Percentiles rank a stretch among this genome's conserved stretches.
phyloP scores from a whole-genome alignment of 768 basidiomycete species.

The Hebeloma cylindrosporum region DNA sequence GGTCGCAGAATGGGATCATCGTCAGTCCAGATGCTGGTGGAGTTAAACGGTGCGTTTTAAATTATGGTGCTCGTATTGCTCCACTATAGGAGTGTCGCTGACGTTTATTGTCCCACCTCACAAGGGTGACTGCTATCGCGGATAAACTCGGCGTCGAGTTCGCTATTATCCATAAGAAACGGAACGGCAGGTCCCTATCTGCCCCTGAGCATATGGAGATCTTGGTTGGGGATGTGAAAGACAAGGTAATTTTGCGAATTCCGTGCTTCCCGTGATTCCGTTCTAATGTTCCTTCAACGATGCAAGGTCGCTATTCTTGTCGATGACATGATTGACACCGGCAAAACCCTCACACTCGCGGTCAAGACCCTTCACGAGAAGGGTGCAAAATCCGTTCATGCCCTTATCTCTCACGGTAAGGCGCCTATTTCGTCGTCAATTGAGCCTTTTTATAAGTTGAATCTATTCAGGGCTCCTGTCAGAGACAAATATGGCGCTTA shows the following conservation, averaged over 20 bases:
- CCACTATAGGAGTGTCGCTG: constrained; percentile 9
- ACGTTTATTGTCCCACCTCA: constrained; percentile 12
- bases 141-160: constrained; percentile 96
- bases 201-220: constrained; percentile 87
- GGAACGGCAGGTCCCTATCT: constrained; percentile 63
- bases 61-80: constrained; percentile 2
- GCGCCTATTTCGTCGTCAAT: constrained; percentile 4
- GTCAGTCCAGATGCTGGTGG: constrained; percentile 98
- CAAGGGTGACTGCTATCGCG: constrained; percentile 89
- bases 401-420: constrained; percentile 88
- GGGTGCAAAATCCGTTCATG: constrained; percentile 85
- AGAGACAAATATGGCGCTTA: constrained; percentile 64
- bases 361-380: constrained; percentile 84
- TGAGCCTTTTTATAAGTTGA: constrained; percentile 3
- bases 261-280: too few relatives aligned
- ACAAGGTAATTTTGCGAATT: constrained; percentile 62
- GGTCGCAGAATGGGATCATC: constrained; percentile 87
- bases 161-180: constrained; percentile 91
- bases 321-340: constrained; percentile 99
- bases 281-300: too few relatives aligned
- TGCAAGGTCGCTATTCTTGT: constrained; percentile 95
- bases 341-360: constrained; percentile 84
- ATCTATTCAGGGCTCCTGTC: constrained; percentile 67
- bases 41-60: constrained; percentile 81
- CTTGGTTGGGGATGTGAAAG: constrained; percentile 90